phyloP scores from a whole-genome alignment of 176 grass and related monocot species.

The Phoenix roebelenii region DNA sequence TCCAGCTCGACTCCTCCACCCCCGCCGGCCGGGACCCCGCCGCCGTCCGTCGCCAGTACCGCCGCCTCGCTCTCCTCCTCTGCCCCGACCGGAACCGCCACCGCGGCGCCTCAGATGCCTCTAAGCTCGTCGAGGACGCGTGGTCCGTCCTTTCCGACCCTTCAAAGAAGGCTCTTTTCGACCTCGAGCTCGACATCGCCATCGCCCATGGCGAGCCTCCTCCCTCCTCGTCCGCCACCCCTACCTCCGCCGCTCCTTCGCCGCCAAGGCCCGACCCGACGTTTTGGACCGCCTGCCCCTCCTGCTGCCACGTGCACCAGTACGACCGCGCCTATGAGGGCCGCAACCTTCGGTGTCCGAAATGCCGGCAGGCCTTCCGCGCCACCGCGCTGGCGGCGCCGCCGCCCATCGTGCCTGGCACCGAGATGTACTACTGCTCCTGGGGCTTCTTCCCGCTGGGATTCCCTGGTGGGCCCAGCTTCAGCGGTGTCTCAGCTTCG shows the following conservation, averaged over 20 bases:
- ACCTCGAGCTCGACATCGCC: slow-evolving; percentile 38
- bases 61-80: slow-evolving; percentile 51
- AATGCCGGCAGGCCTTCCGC: slow-evolving; percentile 52
- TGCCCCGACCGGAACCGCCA: slow-evolving; percentile 23
- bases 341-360: slow-evolving; percentile 44
- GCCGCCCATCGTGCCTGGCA: slow-evolving; percentile 68
- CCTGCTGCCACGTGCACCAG: slow-evolving; percentile 66
- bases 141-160: slow-evolving; percentile 64
- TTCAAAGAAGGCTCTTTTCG: slow-evolving; percentile 46
- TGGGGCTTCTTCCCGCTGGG: slow-evolving; percentile 93
- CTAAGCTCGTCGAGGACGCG: slow-evolving; percentile 37
- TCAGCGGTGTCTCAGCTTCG: too few species aligned
- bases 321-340: slow-evolving; percentile 49
- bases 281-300: slow-evolving; percentile 63
- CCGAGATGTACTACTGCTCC: slow-evolving; percentile 83
- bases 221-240: not conserved
- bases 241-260: not conserved
- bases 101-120: slow-evolving; percentile 35
- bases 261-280: slow-evolving; percentile 1
- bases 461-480: slow-evolving; percentile 49
- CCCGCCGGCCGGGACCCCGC: slow-evolving; percentile 30
- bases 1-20: slow-evolving; percentile 42
- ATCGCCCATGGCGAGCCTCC: slow-evolving; percentile 1
- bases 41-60: slow-evolving; percentile 36
- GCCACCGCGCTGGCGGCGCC: slow-evolving; percentile 42